Evolutionary conservation across 2,329 filamentous ascomycete genomes (phyloP).

Genomic region (Truncatella angustata): DNA sequence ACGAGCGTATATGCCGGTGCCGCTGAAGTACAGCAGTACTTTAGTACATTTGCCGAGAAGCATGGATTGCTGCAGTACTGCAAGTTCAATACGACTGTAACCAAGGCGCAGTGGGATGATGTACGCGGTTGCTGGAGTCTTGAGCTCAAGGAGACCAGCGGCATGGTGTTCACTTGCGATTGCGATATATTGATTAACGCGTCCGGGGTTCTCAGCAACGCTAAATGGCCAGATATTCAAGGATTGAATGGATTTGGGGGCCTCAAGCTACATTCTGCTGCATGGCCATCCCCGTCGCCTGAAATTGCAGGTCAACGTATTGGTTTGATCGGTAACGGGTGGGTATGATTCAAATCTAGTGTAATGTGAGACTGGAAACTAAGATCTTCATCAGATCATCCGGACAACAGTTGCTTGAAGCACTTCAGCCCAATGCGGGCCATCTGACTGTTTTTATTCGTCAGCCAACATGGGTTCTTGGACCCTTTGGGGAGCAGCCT

Average conservation of each 20-base stretch:
- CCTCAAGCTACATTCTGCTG: constrained; percentile 41
- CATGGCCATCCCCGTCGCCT: constrained; percentile 37
- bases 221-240: constrained; percentile 47
- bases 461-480: constrained; percentile 49
- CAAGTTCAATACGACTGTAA: constrained; percentile 16
- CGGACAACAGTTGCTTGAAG: constrained; percentile 45
- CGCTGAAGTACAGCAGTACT: constrained; percentile 40
- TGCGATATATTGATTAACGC: constrained; percentile 35
- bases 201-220: constrained; percentile 47
- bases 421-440: constrained; percentile 40
- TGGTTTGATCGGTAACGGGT: constrained; percentile 39
- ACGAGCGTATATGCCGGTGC: constrained; percentile 39
- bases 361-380: constrained; percentile 1
- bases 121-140: constrained; percentile 28
- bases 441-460: constrained; percentile 49
- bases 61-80: constrained; percentile 29
- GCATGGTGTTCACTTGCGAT: constrained; percentile 14
- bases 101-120: constrained; percentile 4
- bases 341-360: neutral
- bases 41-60: constrained; percentile 37
- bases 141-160: constrained; percentile 33
- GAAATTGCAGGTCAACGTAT: constrained; percentile 36
- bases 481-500: constrained; percentile 39
- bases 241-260: constrained; percentile 45
- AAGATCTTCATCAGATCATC: constrained; percentile 25